Evolutionary conservation across 257 asterid species (phyloP).

Genomic region (Craterostigma plantagineum): DNA sequence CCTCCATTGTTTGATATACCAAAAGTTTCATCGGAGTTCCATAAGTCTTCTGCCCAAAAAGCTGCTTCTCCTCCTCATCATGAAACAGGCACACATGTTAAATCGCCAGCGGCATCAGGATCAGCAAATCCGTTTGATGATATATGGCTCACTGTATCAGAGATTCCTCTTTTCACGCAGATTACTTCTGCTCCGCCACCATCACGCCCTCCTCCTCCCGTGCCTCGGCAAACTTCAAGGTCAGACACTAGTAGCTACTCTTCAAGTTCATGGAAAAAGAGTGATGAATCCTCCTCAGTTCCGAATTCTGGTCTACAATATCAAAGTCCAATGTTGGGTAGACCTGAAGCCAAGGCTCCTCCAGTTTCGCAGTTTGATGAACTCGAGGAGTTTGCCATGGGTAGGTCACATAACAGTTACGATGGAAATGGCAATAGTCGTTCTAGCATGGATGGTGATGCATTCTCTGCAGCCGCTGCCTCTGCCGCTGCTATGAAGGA

Average conservation of each 20-base stretch:
- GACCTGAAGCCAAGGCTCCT: constrained; percentile 38
- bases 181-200: constrained; percentile 94
- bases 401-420: constrained; percentile 27
- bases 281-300: constrained; percentile 39
- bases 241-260: constrained; percentile 30
- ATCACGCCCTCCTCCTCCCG: constrained; percentile 93
- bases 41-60: constrained; percentile 27
- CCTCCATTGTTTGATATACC: constrained; percentile 69
- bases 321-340: constrained; percentile 31
- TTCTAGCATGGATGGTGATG: constrained; percentile 42
- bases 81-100: constrained; percentile 30
- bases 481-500: constrained; percentile 99
- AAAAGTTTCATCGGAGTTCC: constrained; percentile 32
- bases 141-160: constrained; percentile 72
- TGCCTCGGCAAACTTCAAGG: constrained; percentile 43
- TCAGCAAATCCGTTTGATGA: constrained; percentile 6
- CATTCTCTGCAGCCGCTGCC: constrained; percentile 74
- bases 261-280: constrained; percentile 40
- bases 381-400: constrained; percentile 78
- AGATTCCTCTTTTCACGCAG: constrained; percentile 82
- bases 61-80: constrained; percentile 40
- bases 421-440: constrained; percentile 29
- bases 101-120: constrained; percentile 39
- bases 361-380: constrained; percentile 71
- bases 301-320: constrained; percentile 31